A percentile compares a stretch with the other conserved stretches of the same genome.
Conservation (phyloP, 108 stramenopile species). For the Schizochytrium sp. region DNA sequence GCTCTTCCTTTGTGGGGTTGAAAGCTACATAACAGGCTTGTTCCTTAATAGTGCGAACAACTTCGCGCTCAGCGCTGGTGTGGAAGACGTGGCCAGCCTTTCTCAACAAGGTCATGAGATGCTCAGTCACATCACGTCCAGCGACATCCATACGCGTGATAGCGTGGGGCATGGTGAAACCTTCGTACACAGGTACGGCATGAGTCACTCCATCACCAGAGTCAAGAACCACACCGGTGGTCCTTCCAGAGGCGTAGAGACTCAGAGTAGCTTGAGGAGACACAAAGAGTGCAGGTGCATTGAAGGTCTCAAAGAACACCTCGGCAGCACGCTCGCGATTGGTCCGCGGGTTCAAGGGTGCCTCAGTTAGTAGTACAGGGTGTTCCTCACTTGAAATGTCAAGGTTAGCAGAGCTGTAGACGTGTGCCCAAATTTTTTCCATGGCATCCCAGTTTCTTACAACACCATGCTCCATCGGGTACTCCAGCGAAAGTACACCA, state of each 20-base stretch:
- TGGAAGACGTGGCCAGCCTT: conserved; percentile 86
- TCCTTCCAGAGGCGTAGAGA: conserved; percentile 94
- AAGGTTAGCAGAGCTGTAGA: conserved; percentile 82
- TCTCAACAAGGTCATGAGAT: conserved; percentile 87
- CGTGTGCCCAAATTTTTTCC: conserved; percentile 90
- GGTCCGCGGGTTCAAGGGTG: conserved; percentile 88
- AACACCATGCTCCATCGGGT: conserved; percentile 91
- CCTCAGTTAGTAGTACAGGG: conserved; percentile 94
- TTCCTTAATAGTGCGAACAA: conserved; percentile 93
- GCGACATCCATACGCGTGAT: conserved; percentile 90
- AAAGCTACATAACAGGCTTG: conserved; percentile 87
- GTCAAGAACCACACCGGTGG: conserved; percentile 97
- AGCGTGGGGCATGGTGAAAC: conserved; percentile 93
- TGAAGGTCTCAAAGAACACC: conserved; percentile 93
- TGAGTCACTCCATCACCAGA: conserved; percentile 96
- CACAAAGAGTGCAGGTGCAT: conserved; percentile 89
- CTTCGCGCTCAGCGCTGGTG: conserved; percentile 90
- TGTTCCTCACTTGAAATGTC: conserved; percentile 90
- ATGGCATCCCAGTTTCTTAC: conserved; percentile 92
- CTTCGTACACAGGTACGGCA: conserved; percentile 96
- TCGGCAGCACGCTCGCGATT: conserved; percentile 91
- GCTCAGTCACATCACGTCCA: conserved; percentile 92
- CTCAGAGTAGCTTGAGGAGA: conserved; percentile 90
- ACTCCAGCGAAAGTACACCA: conserved; percentile 87
- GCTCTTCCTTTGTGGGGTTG: conserved; percentile 72